Evolutionary conservation across 768 basidiomycete species (phyloP).

Genomic region (Termitomyces eurrhizus): DNA sequence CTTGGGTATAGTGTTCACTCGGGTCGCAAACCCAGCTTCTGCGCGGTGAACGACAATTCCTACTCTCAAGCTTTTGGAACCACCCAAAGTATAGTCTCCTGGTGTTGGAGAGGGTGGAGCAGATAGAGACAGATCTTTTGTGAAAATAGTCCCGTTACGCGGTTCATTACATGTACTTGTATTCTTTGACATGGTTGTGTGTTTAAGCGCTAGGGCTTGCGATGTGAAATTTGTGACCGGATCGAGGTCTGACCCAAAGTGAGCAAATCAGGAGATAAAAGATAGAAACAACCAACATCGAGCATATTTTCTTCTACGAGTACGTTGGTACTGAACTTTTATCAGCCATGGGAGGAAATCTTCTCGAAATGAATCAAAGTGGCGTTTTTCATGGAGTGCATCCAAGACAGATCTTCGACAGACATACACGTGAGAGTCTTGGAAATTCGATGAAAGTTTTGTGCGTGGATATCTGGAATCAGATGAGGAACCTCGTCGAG

Average conservation of each 20-base stretch:
- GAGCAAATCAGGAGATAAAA: not conserved
- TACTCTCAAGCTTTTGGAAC: constrained; percentile 52
- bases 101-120: constrained; percentile 43
- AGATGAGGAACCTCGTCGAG: constrained; percentile 3
- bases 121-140: constrained; percentile 31
- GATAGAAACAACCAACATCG: constrained; percentile 33
- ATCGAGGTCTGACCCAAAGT: constrained; percentile 37
- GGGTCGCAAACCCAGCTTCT: constrained; percentile 52
- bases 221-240: constrained; percentile 39
- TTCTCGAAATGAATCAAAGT: constrained; percentile 80
- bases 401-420: constrained; percentile 75
- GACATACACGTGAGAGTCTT: constrained; percentile 91
- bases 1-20: constrained; percentile 72
- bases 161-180: constrained; percentile 16
- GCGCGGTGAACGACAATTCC: constrained; percentile 59
- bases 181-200: constrained; percentile 48
- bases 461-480: constrained; percentile 62
- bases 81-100: constrained; percentile 29
- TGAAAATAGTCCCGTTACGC: constrained; percentile 14
- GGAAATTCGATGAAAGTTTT: constrained; percentile 60
- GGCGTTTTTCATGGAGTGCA: constrained; percentile 59
- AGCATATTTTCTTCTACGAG: constrained; percentile 57
- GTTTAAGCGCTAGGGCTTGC: constrained; percentile 50
- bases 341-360: constrained; percentile 93
- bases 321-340: constrained; percentile 73